A percentile compares a stretch with the other conserved stretches of the same genome.
phyloP scores from a whole-genome alignment of 106 monocot species.

The Dactylorhiza incarnata region DNA sequence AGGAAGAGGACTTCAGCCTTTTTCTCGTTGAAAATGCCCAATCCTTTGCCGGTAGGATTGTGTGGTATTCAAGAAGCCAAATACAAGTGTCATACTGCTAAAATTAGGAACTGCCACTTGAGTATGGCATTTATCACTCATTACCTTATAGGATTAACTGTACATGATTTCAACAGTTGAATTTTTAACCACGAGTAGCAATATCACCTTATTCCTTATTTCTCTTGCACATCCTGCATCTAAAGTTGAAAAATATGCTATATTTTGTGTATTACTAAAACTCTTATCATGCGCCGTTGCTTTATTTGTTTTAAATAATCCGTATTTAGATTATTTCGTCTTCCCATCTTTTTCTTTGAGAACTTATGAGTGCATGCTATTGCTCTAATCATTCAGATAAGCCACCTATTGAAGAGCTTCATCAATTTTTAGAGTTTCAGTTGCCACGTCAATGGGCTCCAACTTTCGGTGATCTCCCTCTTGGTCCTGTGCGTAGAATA shows the following conservation, averaged over 20 bases:
- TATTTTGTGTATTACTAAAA: not conserved
- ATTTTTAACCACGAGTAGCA: not conserved
- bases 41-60: too few species aligned
- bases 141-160: not conserved
- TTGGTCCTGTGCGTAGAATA: conserved; percentile 42
- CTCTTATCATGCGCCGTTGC: not conserved
- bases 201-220: not conserved
- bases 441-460: conserved; percentile 79
- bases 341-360: not conserved
- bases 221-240: not conserved
- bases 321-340: not conserved
- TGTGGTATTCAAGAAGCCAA: not conserved
- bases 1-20: too few species aligned
- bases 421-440: conserved; percentile 71
- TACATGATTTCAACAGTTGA: not conserved
- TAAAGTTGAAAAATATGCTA: not conserved
- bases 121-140: not conserved
- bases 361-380: conserved; percentile 8
- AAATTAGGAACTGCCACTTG: not conserved
- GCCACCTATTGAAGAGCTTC: conserved; percentile 72
- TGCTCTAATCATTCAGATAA: conserved; percentile 41
- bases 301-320: not conserved
- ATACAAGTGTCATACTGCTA: not conserved
- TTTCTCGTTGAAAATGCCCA: too few species aligned
- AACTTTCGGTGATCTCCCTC: conserved; percentile 51